Evolutionary conservation across 352 stramenopile genomes (phyloP).

Genomic region (Pythium apleroticum): DNA sequence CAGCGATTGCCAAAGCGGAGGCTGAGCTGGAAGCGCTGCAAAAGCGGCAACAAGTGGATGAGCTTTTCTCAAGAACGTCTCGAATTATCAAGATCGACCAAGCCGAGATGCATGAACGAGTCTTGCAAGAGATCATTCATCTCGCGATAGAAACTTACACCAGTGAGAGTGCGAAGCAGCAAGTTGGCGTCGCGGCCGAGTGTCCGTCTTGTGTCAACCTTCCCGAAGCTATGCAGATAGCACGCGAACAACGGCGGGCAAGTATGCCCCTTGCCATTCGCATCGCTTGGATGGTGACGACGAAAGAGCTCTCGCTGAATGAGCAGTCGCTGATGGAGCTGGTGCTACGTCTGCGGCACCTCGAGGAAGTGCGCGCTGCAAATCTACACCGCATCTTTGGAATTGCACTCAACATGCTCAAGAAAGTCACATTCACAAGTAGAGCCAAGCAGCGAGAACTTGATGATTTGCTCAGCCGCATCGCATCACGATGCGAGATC

Average conservation of each 20-base stretch:
- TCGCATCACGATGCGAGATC: neutral
- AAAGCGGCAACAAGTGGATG: constrained; percentile 11
- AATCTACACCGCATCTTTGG: constrained; percentile 8
- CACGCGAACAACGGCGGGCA: constrained; percentile 11
- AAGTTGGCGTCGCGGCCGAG: neutral
- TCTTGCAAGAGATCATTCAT: constrained; percentile 17
- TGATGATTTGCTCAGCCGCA: neutral
- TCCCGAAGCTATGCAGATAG: neutral
- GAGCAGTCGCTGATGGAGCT: constrained; percentile 9
- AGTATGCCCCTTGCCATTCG: constrained; percentile 3
- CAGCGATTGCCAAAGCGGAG: constrained; percentile 16
- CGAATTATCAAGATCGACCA: constrained; percentile 13
- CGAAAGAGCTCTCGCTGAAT: constrained; percentile 13
- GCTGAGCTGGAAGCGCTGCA: constrained; percentile 8
- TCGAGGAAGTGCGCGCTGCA: neutral
- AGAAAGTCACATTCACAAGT: neutral
- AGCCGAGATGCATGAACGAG: constrained; percentile 15
- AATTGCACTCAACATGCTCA: neutral
- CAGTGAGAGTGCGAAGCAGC: neutral
- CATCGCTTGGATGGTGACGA: constrained; percentile 20
- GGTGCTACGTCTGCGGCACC: neutral
- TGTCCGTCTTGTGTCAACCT: neutral
- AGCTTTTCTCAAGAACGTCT: constrained; percentile 9
- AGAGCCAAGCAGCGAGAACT: neutral
- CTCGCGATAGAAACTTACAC: constrained; percentile 11